Percentiles rank a stretch among this genome's conserved stretches.
Conservation (phyloP, 2,329 filamentous ascomycete genomes). For the Pyrenochaeta sp. region DNA sequence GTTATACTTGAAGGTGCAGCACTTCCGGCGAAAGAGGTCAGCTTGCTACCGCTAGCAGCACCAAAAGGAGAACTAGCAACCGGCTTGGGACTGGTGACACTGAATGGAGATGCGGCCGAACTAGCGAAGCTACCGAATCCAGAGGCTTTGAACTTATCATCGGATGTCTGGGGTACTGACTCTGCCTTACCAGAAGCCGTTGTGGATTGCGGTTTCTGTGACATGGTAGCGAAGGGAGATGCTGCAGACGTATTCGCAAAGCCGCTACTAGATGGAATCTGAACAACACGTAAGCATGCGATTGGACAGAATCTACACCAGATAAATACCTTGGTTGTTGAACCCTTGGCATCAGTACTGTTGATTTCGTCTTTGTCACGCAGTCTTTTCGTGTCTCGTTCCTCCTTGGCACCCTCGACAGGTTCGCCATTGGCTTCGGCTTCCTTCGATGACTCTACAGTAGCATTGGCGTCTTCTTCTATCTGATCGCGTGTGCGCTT, state of each 20-base stretch:
- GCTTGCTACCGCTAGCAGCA: conserved; percentile 29
- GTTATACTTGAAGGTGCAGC: conserved; percentile 22
- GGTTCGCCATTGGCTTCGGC: conserved; percentile 21
- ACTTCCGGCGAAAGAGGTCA: conserved; percentile 36
- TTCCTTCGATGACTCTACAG: conserved; percentile 15
- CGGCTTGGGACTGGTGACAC: conserved; percentile 24
- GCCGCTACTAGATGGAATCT: conserved; percentile 49
- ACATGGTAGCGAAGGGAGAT: conserved; percentile 58
- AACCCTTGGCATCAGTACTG: conserved; percentile 21
- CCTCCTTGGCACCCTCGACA: conserved; percentile 29
- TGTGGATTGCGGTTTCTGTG: conserved; percentile 43
- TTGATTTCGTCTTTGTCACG: conserved; percentile 41
- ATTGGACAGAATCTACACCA: not conserved
- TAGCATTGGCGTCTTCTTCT: conserved; percentile 20
- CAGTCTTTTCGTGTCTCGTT: conserved; percentile 46
- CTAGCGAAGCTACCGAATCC: conserved; percentile 54
- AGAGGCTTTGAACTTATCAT: conserved; percentile 60
- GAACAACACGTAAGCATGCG: conserved; percentile 15
- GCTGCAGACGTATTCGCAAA: conserved; percentile 56
- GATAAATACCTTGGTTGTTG: conserved; percentile 31
- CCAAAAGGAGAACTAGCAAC: conserved; percentile 48
- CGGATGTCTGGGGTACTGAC: conserved; percentile 47
- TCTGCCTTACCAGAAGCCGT: conserved; percentile 26
- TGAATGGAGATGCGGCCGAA: conserved; percentile 48
- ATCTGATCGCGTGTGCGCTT: conserved; percentile 54